Evolutionary conservation across 805 yeast genomes (phyloP).

Genomic region (Metschnikowia aberdeeniae): DNA sequence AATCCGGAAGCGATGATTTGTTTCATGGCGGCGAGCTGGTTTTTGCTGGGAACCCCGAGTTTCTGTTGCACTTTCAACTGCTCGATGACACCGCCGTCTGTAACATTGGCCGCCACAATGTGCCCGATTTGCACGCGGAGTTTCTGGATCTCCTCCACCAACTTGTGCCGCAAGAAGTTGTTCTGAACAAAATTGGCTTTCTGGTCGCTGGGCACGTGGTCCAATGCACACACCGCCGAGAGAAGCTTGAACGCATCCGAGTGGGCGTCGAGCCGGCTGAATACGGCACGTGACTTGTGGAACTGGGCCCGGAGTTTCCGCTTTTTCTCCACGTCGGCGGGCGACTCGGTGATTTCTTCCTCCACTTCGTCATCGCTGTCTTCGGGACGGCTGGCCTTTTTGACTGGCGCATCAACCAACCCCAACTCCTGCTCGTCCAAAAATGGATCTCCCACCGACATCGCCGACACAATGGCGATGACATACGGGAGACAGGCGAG

Average conservation of each 20-base stretch:
- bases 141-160: constrained; percentile 81
- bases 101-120: constrained; percentile 65
- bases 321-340: constrained; percentile 34
- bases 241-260: constrained; percentile 75
- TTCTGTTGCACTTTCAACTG: constrained; percentile 38
- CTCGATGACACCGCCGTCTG: constrained; percentile 54
- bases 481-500: constrained; percentile 79
- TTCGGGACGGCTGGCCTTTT: constrained; percentile 19
- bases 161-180: constrained; percentile 70
- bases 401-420: constrained; percentile 24
- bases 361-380: constrained; percentile 38
- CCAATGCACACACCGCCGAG: constrained; percentile 84
- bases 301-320: constrained; percentile 48
- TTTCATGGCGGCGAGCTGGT: constrained; percentile 73
- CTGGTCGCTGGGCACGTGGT: constrained; percentile 56
- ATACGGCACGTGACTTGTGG: constrained; percentile 54
- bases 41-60: constrained; percentile 61
- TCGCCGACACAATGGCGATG: constrained; percentile 86
- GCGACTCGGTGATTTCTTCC: constrained; percentile 32
- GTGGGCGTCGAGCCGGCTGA: constrained; percentile 62
- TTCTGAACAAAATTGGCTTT: constrained; percentile 47
- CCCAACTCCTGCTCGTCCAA: constrained; percentile 73
- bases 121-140: constrained; percentile 74
- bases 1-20: constrained; percentile 94
- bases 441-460: constrained; percentile 93